phyloP scores from a whole-genome alignment of 768 basidiomycete genomes.

The Termitomyces eurrhizus region DNA sequence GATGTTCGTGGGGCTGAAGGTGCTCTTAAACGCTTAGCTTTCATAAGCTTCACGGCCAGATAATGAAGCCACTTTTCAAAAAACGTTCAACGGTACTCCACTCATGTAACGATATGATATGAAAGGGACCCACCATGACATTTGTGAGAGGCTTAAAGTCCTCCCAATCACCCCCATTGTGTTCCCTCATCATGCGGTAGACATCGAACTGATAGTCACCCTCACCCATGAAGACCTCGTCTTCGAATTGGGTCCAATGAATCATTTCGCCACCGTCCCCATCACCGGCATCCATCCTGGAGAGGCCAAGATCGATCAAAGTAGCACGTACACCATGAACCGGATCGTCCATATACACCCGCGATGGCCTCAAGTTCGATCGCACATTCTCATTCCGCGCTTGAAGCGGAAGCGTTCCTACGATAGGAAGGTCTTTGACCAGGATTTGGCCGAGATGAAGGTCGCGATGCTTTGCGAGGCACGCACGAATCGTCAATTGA shows the following conservation, averaged over 20 bases:
- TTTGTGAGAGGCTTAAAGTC: conserved; percentile 81
- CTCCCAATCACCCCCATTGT: conserved; percentile 66
- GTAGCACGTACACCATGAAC: conserved; percentile 72
- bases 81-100: conserved; percentile 7
- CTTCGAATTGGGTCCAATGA: conserved; percentile 82
- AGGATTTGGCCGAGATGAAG: conserved; percentile 98
- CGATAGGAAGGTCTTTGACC: conserved; percentile 50
- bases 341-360: conserved; percentile 59
- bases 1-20: conserved; percentile 40
- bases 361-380: conserved; percentile 19
- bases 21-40: conserved; percentile 61
- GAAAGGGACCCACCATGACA: conserved; percentile 63
- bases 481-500: not conserved
- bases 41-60: conserved; percentile 66
- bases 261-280: conserved; percentile 39
- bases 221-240: conserved; percentile 89
- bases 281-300: conserved; percentile 69
- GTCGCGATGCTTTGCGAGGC: conserved; percentile 77
- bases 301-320: conserved; percentile 92
- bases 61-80: conserved; percentile 85
- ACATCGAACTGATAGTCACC: conserved; percentile 95
- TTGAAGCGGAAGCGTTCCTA: conserved; percentile 26
- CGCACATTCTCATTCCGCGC: conserved; percentile 30
- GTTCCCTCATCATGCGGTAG: conserved; percentile 80
- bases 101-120: not conserved